Base-by-base conservation (phyloP, 768 basidiomycete species). In the Phlebiopsis gigantea region DNA sequence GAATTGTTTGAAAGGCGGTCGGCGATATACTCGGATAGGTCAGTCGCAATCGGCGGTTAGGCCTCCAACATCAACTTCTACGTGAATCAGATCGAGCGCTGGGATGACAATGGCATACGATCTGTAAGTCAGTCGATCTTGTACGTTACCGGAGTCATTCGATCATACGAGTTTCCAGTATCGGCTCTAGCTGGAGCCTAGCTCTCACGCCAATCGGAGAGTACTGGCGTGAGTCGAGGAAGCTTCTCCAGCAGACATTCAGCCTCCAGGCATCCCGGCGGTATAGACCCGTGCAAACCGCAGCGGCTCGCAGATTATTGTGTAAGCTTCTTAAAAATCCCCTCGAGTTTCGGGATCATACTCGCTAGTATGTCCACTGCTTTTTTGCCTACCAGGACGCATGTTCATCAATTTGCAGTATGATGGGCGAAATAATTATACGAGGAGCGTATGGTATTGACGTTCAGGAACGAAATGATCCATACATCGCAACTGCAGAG, bases 1-100 rank as follows among this genome's bases (percentile, higher is more conserved):
- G 73, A 73, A 29, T 63, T 74, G 17, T 57, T 74, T 52, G 71
- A 73, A 52, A 68, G 68, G 53, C 65, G 67, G 15, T 63, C 68
- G 52, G 45, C 58, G 12, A 71, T 65, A 31, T 74, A 71, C 56
- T 71, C 73, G 8, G 69, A 65, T 57, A 63, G 72, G 19, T 49
- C 10, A 7, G 19, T 45, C 12, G 7, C 44, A 21, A 7, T 45
- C n/a, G n/a, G 44, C 44, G 9, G 10, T 45, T 17, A 8, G 9
- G 34, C 34, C 34, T 17, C 9, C 34, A 39, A 17, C 8, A 8
- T 8, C 34, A 39, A 8, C 34, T 8, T 39, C 17, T 8, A 39
- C 34, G n/a, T 17, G 34, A 39, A 8, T 39, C 9, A 39, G 34
- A 17, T 17, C 34, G 34, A 39, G 17, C 34, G 17, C 34, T 8